Conservation (phyloP, 2,329 filamentous ascomycete genomes). For the Endoconidiophora laricicola region DNA sequence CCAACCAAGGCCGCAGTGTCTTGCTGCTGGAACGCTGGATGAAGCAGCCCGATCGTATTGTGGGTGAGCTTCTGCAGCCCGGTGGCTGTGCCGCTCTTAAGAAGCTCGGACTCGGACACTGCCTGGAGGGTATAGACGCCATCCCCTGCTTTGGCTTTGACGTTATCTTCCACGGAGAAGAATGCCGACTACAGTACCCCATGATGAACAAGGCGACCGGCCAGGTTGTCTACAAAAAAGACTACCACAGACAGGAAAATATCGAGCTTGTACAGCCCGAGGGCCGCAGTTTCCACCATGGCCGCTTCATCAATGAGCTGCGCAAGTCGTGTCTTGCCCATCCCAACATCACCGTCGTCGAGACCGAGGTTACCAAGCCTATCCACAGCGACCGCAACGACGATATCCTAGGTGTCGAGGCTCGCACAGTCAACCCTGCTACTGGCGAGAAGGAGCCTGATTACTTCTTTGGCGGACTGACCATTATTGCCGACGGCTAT, state of each 20-base stretch:
- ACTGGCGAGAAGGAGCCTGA: slow-evolving; percentile 43
- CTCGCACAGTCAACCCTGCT: slow-evolving; percentile 43
- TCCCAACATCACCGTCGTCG: slow-evolving; percentile 75
- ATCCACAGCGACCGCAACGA: slow-evolving; percentile 51
- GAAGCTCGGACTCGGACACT: slow-evolving; percentile 64
- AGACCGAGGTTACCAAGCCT: slow-evolving; percentile 68
- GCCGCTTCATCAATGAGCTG: slow-evolving; percentile 73
- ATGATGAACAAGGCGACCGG: slow-evolving; percentile 32
- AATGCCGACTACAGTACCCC: slow-evolving; percentile 67
- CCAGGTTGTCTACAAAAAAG: slow-evolving; percentile 22
- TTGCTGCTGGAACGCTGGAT: slow-evolving; percentile 76
- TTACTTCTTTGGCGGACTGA: slow-evolving; percentile 76
- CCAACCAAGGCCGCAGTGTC: slow-evolving; percentile 78
- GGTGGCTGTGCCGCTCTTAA: slow-evolving; percentile 71
- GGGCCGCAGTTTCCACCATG: slow-evolving; percentile 82
- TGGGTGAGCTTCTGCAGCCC: slow-evolving; percentile 87
- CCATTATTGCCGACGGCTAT: slow-evolving; percentile 84
- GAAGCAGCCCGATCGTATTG: slow-evolving; percentile 87
- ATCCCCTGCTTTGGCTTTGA: slow-evolving; percentile 73
- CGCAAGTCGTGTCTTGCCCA: slow-evolving; percentile 57
- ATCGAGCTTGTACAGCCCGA: slow-evolving; percentile 36
- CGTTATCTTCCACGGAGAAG: slow-evolving; percentile 61
- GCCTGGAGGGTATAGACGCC: slow-evolving; percentile 77
- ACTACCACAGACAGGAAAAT: slow-evolving; percentile 16
- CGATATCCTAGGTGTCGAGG: slow-evolving; percentile 71